Evolutionary conservation across 1,284 basidiomycete genomes (phyloP).

Genomic region (Flammula alnicola): DNA sequence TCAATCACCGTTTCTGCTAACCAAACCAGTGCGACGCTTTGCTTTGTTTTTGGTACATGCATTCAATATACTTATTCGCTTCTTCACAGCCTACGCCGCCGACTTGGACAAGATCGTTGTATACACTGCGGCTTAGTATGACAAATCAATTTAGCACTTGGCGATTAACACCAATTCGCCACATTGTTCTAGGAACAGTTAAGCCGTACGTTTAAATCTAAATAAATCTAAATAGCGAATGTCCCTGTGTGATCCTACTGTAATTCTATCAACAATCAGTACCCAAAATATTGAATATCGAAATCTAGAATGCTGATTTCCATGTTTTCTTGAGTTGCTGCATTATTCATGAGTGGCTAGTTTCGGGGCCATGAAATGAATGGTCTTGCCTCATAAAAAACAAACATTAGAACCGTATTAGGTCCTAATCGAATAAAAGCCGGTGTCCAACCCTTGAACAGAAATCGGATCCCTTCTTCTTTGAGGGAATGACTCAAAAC

Average conservation of each 20-base stretch:
- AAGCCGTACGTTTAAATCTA: too few relatives aligned
- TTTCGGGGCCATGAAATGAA: conserved; percentile 1
- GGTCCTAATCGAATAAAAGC: conserved; percentile 85
- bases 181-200: too few relatives aligned
- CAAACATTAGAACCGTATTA: conserved; percentile 84
- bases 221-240: too few relatives aligned
- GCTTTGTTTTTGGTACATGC: conserved; percentile 7
- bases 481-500: conserved; percentile 62
- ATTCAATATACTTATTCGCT: neutral
- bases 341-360: neutral
- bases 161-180: too few relatives aligned
- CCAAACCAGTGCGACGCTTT: conserved; percentile 50
- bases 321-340: conserved; percentile 73
- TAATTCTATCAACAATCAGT: neutral
- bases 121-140: conserved; percentile 44
- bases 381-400: conserved; percentile 74
- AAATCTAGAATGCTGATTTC: conserved; percentile 28
- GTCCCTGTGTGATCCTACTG: neutral
- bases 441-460: conserved; percentile 91
- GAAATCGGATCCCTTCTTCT: conserved; percentile 80
- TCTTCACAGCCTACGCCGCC: conserved; percentile 54
- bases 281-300: neutral
- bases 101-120: conserved; percentile 68
- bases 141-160: neutral
- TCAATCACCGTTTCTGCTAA: conserved; percentile 53